Conservation (phyloP, 768 basidiomycete species). For the Termitomyces sp. region DNA sequence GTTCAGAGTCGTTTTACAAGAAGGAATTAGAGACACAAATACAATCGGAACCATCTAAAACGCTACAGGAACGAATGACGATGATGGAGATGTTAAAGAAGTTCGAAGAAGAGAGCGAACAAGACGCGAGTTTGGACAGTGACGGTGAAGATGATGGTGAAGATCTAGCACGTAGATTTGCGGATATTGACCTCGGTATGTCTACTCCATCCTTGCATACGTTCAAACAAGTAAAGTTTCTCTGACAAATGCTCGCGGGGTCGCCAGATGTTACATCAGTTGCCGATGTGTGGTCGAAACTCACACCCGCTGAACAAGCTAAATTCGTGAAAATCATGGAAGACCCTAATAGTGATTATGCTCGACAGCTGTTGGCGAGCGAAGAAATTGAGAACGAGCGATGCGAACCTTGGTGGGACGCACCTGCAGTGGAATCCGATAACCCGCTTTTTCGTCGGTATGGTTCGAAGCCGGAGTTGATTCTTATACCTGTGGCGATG, state of each 20-base stretch:
- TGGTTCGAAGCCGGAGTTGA: constrained; percentile 36
- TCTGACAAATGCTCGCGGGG: not conserved
- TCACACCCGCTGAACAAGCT: constrained; percentile 54
- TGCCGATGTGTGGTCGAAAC: constrained; percentile 54
- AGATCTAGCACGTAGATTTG: constrained; percentile 47
- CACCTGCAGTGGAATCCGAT: constrained; percentile 12
- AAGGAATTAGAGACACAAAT: constrained; percentile 67
- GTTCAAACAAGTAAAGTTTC: not conserved
- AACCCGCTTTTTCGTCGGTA: constrained; percentile 14
- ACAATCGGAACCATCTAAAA: constrained; percentile 46
- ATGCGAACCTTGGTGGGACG: constrained; percentile 73
- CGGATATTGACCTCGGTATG: constrained; percentile 59
- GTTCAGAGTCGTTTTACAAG: constrained; percentile 80
- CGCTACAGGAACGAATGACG: constrained; percentile 48
- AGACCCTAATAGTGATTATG: constrained; percentile 58
- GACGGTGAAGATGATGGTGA: constrained; percentile 29
- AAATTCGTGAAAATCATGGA: constrained; percentile 55
- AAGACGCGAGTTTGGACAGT: constrained; percentile 30
- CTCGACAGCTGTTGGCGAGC: constrained; percentile 54
- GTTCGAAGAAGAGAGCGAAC: constrained; percentile 56
- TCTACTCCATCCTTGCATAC: not conserved
- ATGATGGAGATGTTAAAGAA: constrained; percentile 70
- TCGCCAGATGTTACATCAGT: constrained; percentile 47
- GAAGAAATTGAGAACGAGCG: constrained; percentile 46
- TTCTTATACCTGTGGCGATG: constrained; percentile 41